Evolutionary conservation across 2,329 filamentous ascomycete genomes (phyloP).

Genomic region (Pyrenophora teres): DNA sequence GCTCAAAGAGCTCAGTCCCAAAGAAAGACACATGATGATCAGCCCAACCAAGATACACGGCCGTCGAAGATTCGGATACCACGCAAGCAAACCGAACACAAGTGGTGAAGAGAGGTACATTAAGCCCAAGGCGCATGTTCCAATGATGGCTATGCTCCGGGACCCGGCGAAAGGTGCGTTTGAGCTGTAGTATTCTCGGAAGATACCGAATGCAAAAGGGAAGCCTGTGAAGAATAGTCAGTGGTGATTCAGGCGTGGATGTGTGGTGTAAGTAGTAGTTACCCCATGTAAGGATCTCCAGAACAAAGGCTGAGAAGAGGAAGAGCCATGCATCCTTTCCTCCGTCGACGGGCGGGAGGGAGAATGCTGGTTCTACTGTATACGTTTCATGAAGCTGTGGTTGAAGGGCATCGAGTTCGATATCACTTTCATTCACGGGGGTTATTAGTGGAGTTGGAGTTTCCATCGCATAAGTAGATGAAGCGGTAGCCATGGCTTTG

Average conservation of each 20-base stretch:
- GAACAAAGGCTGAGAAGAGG: slow-evolving; percentile 48
- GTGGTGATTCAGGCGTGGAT: too few species aligned
- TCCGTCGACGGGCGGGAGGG: slow-evolving; percentile 5
- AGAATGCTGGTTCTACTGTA: too few species aligned
- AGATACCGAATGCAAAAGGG: slow-evolving; percentile 70
- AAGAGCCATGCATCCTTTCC: slow-evolving; percentile 30
- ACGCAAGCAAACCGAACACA: slow-evolving; percentile 40
- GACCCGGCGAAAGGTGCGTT: slow-evolving; percentile 62
- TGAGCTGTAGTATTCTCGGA: slow-evolving; percentile 69
- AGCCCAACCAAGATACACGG: slow-evolving; percentile 41
- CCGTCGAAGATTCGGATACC: slow-evolving; percentile 38
- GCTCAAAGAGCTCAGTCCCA: slow-evolving; percentile 27
- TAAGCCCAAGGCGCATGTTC: slow-evolving; percentile 60
- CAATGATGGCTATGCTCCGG: slow-evolving; percentile 64
- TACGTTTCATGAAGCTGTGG: too few species aligned
- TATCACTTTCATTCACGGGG: too few species aligned
- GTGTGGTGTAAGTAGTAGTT: not conserved
- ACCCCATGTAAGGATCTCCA: slow-evolving; percentile 58
- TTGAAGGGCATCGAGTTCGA: too few species aligned
- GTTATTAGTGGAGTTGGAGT: too few species aligned
- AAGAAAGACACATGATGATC: slow-evolving; percentile 25
- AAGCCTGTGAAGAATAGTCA: slow-evolving; percentile 57
- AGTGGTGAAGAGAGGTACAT: slow-evolving; percentile 52
- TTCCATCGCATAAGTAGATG: too few species aligned
- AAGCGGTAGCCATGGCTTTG: too few species aligned